Percentiles rank a stretch among this genome's conserved stretches.
These are phyloP conservation scores for Bathelium albidoporum DNA, from an alignment of 495 filamentous ascomycete species.

Conservation along the genomic window DNA sequence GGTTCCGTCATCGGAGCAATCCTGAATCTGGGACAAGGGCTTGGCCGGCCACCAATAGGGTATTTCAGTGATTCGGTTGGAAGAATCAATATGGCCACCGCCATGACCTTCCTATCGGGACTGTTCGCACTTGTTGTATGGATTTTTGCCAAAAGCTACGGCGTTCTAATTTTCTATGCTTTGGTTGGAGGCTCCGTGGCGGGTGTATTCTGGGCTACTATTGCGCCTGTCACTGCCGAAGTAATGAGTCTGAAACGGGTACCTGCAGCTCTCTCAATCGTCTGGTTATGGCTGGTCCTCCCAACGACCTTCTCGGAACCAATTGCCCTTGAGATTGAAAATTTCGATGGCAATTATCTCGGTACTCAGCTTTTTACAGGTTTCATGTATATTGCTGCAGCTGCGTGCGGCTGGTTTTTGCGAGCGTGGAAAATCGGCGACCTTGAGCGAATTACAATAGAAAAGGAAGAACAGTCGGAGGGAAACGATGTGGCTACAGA, in stretches of 20 bases:
- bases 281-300: conserved; percentile 62
- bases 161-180: conserved; percentile 59
- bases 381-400: conserved; percentile 53
- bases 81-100: conserved; percentile 54
- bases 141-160: conserved; percentile 56
- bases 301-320: conserved; percentile 67
- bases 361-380: conserved; percentile 58
- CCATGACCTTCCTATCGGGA: conserved; percentile 50
- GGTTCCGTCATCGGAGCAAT: conserved; percentile 62
- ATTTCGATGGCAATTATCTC: conserved; percentile 42
- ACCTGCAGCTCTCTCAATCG: conserved; percentile 62
- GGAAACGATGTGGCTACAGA: conserved; percentile 4
- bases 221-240: conserved; percentile 66
- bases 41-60: conserved; percentile 60
- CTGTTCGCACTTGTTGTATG: conserved; percentile 57
- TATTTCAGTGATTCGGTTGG: conserved; percentile 56
- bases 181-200: conserved; percentile 59
- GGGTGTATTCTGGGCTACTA: conserved; percentile 64
- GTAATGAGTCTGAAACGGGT: conserved; percentile 64
- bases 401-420: conserved; percentile 43
- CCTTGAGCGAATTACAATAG: conserved; percentile 24
- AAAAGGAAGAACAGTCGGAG: conserved; percentile 2
- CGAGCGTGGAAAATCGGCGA: conserved; percentile 53
- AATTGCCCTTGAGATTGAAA: conserved; percentile 58
- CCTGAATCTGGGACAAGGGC: conserved; percentile 54